Evolutionary conservation across 192 early-diverging fungal species (phyloP), one percentile per base, ranked within the genome.

Genomic region (Entomortierella chlamydospora): DNA sequence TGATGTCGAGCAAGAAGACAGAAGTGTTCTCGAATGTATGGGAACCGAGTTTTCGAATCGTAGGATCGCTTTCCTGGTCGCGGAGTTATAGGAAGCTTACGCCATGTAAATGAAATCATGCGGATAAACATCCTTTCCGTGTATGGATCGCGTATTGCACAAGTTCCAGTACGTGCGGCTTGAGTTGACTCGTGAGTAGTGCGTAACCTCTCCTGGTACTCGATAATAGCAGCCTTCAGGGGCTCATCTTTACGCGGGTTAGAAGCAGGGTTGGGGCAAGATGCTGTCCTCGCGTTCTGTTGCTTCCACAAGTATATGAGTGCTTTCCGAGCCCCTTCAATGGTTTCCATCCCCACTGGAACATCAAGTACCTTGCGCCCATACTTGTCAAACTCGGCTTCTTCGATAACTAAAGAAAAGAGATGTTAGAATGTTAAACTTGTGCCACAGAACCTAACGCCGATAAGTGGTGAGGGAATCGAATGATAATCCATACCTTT

Each of bases 221-320:
- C n/a, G n/a, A n/a, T n/a, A 52, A 34, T 71, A 71, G n/a, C 8
- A 71, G 60, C 20, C 20, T 22, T 31, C 28, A 70, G 20, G 0
- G 31, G 17, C 23, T 18, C 28, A 30, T 71, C 41, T 23, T 57
- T 62, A 18, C 53, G 37, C 20, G 60, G 61, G 30, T 62, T 31
- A 9, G 52, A 20, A 17, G 58, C 61, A 5, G 18, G 49, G 51
- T 57, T 71, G 1, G 59, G 61, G 18, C 13, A 55, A 5, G 58
- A n/a, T n/a, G 13, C 11, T 25, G 31, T 8, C 28, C 50, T n/a
- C 30, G 20, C 8, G 2, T 4, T 11, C 43, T 72, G 70, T 7
- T 50, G 31, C 45, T 30, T 33, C 70, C 70, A 72, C 45, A 72
- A 25, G 25, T 47, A 51, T 18, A 64, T 26, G 18, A 72, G 28